These are phyloP conservation scores for Xylaria sp. DNA, from an alignment of 2,329 filamentous ascomycete genomes.

Conservation along the genomic window DNA sequence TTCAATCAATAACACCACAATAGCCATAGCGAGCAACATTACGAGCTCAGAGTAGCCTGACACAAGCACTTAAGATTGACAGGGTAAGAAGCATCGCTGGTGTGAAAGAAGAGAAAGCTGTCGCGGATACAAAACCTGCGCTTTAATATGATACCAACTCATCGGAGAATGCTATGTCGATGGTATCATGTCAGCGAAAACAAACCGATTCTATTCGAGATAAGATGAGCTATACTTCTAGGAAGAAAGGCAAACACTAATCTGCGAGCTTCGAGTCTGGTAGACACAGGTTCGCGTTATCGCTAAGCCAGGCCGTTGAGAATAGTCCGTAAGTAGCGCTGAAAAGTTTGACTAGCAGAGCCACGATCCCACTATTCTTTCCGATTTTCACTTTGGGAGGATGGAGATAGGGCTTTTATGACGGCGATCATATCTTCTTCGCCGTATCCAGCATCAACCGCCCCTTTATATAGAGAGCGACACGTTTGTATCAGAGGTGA, in stretches of 20 bases:
- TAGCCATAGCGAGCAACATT: too few species aligned
- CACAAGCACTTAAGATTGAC: neutral
- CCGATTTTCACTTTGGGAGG: neutral
- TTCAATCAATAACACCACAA: too few species aligned
- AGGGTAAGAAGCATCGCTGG: neutral
- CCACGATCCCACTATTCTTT: neutral
- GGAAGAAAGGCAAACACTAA: neutral
- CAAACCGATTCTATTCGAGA: neutral
- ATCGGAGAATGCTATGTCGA: neutral
- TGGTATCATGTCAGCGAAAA: neutral
- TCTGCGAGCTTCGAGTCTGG: neutral
- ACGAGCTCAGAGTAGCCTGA: too few species aligned
- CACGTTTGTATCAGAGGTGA: constrained; percentile 42
- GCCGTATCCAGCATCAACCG: constrained; percentile 36
- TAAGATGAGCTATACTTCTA: neutral
- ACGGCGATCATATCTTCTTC: constrained; percentile 48
- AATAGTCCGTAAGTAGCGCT: neutral
- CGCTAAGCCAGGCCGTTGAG: neutral
- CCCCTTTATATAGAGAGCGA: constrained; percentile 41
- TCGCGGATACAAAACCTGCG: neutral
- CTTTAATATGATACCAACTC: neutral
- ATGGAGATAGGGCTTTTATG: constrained; percentile 31
- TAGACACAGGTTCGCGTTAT: neutral
- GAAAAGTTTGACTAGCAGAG: neutral
- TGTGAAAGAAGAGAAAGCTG: neutral